Conservation (phyloP, 2,329 filamentous ascomycete species). For the Scedosporium boydii region DNA sequence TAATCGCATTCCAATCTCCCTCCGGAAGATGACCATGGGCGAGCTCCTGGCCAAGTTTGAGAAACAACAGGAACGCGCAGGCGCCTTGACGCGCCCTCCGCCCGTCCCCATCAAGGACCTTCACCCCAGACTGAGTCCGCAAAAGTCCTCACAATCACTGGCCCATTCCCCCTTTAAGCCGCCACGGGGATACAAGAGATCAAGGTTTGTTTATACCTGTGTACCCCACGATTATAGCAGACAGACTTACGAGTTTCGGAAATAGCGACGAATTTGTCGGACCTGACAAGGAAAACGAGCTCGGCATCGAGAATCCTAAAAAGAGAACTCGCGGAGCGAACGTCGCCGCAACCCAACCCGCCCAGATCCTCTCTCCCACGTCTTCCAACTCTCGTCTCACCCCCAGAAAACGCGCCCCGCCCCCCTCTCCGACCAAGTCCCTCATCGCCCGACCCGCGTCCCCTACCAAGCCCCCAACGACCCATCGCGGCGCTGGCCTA, state of each 20-base stretch:
- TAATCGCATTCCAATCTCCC: conserved; percentile 74
- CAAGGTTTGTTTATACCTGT: conserved; percentile 33
- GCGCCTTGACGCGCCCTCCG: conserved; percentile 25
- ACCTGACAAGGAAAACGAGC: conserved; percentile 70
- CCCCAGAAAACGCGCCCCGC: conserved; percentile 19
- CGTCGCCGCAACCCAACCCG: conserved; percentile 30
- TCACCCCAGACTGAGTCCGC: conserved; percentile 22
- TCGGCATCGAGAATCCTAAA: conserved; percentile 56
- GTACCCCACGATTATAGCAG: not conserved
- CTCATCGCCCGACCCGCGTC: conserved; percentile 28
- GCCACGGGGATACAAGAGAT: conserved; percentile 32
- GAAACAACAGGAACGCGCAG: conserved; percentile 29
- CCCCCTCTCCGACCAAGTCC: conserved; percentile 4
- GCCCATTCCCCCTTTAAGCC: conserved; percentile 13
- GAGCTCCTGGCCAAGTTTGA: conserved; percentile 55
- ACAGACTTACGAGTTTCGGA: not conserved
- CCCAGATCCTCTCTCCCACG: conserved; percentile 68
- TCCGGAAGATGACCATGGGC: conserved; percentile 73
- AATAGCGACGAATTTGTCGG: conserved; percentile 52
- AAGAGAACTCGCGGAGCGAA: conserved; percentile 46
- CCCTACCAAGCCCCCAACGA: conserved; percentile 48
- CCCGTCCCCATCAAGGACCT: conserved; percentile 42
- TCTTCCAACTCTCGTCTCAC: conserved; percentile 69
- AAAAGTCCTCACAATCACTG: conserved; percentile 22
- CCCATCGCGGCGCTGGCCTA: conserved; percentile 35